Evolutionary conservation across 208 protist species (phyloP).

Genomic region (Acanthamoeba polyphaga): DNA sequence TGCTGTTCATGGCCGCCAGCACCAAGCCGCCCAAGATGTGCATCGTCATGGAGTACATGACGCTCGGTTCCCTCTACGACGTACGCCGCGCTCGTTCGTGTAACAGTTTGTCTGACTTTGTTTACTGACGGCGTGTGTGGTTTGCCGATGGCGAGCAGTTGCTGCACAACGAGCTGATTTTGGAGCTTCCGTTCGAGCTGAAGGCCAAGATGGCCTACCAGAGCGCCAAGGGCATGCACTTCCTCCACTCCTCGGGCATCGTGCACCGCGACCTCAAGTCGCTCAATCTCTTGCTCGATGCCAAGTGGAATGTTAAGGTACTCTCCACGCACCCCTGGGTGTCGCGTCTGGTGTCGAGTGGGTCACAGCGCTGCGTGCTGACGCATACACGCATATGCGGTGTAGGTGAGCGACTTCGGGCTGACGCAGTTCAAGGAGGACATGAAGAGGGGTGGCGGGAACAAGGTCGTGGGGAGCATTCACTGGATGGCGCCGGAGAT

Average conservation of each 20-base stretch:
- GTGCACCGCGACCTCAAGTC: conserved; percentile 58
- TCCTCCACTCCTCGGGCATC: conserved; percentile 63
- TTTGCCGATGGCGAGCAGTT: neutral
- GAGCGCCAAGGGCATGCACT: conserved; percentile 63
- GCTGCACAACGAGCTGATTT: conserved; percentile 57
- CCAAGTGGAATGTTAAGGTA: conserved; percentile 58
- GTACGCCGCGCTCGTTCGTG: too few relatives aligned
- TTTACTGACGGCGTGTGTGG: neutral
- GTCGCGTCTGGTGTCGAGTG: neutral
- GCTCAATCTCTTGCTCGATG: conserved; percentile 61
- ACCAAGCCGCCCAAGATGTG: conserved; percentile 53
- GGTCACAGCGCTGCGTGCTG: neutral
- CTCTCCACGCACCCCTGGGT: too few relatives aligned
- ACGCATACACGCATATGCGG: neutral
- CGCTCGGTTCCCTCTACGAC: conserved; percentile 58
- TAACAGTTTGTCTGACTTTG: neutral
- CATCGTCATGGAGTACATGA: conserved; percentile 75
- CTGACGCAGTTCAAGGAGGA: conserved; percentile 23
- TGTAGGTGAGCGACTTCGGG: conserved; percentile 9
- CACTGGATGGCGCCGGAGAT: conserved; percentile 42
- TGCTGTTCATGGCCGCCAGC: conserved; percentile 57
- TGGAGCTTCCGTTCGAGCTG: neutral
- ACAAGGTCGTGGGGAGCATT: neutral
- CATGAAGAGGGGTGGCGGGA: neutral
- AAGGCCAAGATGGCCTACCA: conserved; percentile 73